A percentile compares a stretch with the other conserved stretches of the same genome.
Evolutionary conservation across 2,329 filamentous ascomycete species (phyloP).

Genomic region (Fusarium pininemorale): DNA sequence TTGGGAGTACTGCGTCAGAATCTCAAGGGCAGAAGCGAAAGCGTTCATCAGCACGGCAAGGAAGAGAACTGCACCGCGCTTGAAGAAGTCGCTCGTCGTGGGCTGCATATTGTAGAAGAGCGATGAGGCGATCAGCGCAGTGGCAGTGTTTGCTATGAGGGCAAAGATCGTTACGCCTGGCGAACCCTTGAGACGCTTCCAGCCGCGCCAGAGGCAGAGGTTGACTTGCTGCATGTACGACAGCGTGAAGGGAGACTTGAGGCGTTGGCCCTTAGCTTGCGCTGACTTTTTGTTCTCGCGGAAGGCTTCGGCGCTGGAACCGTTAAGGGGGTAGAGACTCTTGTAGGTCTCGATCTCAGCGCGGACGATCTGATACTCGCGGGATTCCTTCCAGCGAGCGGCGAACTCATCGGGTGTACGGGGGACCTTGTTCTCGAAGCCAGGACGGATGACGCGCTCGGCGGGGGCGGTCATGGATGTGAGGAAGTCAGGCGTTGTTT

Average conservation of each 20-base stretch:
- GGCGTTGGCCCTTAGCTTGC: slow-evolving; percentile 50
- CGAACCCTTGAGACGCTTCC: slow-evolving; percentile 50
- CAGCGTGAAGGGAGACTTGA: slow-evolving; percentile 59
- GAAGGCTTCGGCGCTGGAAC: slow-evolving; percentile 38
- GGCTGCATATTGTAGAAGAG: slow-evolving; percentile 35
- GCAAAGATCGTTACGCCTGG: slow-evolving; percentile 25
- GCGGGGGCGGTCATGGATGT: slow-evolving; percentile 60
- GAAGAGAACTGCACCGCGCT: slow-evolving; percentile 59
- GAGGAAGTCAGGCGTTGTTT: slow-evolving; percentile 72
- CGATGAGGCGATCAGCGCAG: slow-evolving; percentile 22
- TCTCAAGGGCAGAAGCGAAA: slow-evolving; percentile 51
- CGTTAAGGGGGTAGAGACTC: slow-evolving; percentile 39
- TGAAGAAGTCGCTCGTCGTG: slow-evolving; percentile 24
- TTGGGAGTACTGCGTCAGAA: slow-evolving; percentile 51
- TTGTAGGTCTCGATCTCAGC: slow-evolving; percentile 47
- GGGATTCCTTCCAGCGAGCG: slow-evolving; percentile 46
- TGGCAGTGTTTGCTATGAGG: slow-evolving; percentile 10
- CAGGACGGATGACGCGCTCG: slow-evolving; percentile 47
- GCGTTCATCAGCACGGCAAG: slow-evolving; percentile 64
- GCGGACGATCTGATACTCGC: slow-evolving; percentile 22
- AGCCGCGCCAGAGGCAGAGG: slow-evolving; percentile 54
- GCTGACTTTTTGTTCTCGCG: slow-evolving; percentile 38
- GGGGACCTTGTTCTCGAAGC: slow-evolving; percentile 48
- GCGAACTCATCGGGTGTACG: slow-evolving; percentile 53
- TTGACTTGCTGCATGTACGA: slow-evolving; percentile 57